Evolutionary conservation across 805 yeast genomes (phyloP), one percentile per base, ranked within the genome.

Genomic region (Saccharomycopsis oosterbeekiorum): DNA sequence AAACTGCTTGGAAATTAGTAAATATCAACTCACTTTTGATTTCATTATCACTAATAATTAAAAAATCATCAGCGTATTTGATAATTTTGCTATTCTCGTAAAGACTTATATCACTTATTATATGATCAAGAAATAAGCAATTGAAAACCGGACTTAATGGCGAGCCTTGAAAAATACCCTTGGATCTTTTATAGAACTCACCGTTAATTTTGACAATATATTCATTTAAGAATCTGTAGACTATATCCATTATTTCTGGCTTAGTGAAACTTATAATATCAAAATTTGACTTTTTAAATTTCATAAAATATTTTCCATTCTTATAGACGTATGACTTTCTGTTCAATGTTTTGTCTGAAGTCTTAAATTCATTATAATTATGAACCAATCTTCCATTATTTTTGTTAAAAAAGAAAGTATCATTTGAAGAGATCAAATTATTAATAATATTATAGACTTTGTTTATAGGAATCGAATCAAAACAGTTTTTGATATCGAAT

Each of bases 141-240:
- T 96, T 89, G 41, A 92, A 76, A 4, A 85, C 75, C 0, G 87
- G 80, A 62, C 96, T 93, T 4, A 91, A 71, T 1, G 86, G 84
- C 4, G 89, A 81, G 0, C 98, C 98, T 73, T 92, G 98, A 59
- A 85, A 91, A 0, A 93, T 77, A 0, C 98, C 98, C 11, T 74
- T 71, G 53, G 74, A 80, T 62, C 96, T 74, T n/a, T 70, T 68
- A 67, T 76, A 80, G 2, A 75, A 71, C 8, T 67, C 64, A 0
- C 70, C 67, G 3, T 74, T 73, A 1, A 80, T 70, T 34, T 71
- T 70, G 0, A 85, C 71, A 0, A 78, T 73, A 0, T 88, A 78
- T 11, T 78, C 73, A 17, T 73, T 72, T 12, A 89, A 69, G 61
- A 88, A 90, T 17, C 72, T 70, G 17, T 73, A 70, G 0, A 85